Conservation (phyloP, 176 grass and related monocot genomes). For the Rhynchospora tenuis region DNA sequence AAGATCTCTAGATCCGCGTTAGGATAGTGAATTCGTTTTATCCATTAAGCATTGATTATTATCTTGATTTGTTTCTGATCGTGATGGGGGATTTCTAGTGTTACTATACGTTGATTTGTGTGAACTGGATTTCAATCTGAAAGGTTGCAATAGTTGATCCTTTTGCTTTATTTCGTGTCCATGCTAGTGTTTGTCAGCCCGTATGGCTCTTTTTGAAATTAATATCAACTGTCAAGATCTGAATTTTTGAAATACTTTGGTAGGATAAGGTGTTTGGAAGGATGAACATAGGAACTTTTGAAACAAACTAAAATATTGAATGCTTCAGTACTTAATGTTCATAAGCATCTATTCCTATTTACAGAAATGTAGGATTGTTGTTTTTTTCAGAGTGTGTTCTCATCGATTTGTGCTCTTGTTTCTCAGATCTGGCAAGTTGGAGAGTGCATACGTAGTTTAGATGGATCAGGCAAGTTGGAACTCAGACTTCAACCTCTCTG, state of each 20-base stretch:
- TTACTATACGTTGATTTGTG: not conserved
- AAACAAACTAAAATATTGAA: not conserved
- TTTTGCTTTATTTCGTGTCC: not conserved
- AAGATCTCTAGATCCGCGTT: not conserved
- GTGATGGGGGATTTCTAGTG: not conserved
- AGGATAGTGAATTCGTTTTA: not conserved
- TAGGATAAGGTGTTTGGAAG: not conserved
- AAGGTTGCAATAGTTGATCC: not conserved
- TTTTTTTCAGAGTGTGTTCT: not conserved
- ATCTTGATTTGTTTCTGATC: not conserved
- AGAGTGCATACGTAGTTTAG: not conserved
- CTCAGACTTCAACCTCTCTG: not conserved
- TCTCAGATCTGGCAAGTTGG: not conserved
- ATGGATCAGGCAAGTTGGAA: not conserved
- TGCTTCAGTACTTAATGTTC: not conserved
- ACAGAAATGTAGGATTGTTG: not conserved
- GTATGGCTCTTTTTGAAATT: not conserved
- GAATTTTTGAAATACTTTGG: not conserved
- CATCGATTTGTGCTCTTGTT: not conserved
- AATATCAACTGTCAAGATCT: not conserved
- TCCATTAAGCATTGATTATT: not conserved
- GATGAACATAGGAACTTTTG: not conserved
- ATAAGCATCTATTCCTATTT: not conserved
- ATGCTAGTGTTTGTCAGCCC: not conserved
- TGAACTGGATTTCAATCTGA: not conserved